Evolutionary conservation across 495 filamentous ascomycete genomes (phyloP), one percentile per base, ranked within the genome.

Genomic region (Achaetomiella virescens): DNA sequence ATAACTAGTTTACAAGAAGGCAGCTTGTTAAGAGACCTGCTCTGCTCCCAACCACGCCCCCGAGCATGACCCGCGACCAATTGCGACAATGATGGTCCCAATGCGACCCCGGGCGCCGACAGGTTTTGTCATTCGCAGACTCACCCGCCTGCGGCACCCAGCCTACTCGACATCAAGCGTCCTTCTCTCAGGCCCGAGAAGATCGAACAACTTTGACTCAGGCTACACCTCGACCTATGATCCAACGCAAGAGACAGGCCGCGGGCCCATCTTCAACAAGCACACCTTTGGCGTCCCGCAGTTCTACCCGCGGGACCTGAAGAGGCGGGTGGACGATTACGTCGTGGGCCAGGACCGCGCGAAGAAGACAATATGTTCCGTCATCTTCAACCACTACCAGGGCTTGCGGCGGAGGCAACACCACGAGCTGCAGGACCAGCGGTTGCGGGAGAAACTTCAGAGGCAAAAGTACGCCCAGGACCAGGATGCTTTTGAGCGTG

Each of bases 341-440:
- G 92, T 98, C 7, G 92, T 98, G 6, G 95, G 95, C 21, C 93
- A 98, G 67, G 88, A 95, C 61, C 85, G 89, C 47, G 89, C 93
- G n/a, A 98, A 97, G 79, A 93, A 93, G 68, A 87, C 91, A 22
- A 80, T 97, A 48, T 92, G 89, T 59, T 86, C 91, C 11, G 90
- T 91, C 3, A 88, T 98, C n/a, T 97, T 90, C 71, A 96, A 97
- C 72, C 93, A 98, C 64, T 97, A 96, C 67, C 91, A 95, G 72
- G 79, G 87, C 36, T 81, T 96, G 56, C 84, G 88, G 55, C 88
- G 96, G 62, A 64, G 90, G 48, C 76, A 90, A 46, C 80, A 86
- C 31, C 84, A 95, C 60, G 87, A 93, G 55, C 87, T 91, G 58
- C 83, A 85, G 52, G 85, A 86, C 59, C 84, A 86, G 65, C 70